Evolutionary conservation across 768 basidiomycete genomes (phyloP).

Genomic region (Xerocomus potaroensis): DNA sequence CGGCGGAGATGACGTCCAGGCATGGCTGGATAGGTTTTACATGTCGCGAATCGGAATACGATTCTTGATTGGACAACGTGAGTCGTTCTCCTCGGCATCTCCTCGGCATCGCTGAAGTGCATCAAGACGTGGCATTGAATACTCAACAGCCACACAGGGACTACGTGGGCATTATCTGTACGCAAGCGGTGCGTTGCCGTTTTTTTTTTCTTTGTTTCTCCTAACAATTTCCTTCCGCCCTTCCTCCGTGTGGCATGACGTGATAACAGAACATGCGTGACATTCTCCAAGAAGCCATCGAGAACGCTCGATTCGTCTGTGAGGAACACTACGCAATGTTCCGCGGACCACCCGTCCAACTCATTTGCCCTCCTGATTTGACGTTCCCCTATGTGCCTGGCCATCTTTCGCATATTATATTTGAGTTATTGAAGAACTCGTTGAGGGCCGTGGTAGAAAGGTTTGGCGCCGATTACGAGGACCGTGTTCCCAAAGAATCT

Average conservation of each 20-base stretch:
- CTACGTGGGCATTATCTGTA: slow-evolving; percentile 98
- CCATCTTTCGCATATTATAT: slow-evolving; percentile 93
- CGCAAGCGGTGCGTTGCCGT: slow-evolving; percentile 61
- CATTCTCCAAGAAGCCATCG: slow-evolving; percentile 97
- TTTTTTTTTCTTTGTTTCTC: not conserved
- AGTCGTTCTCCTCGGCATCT: slow-evolving; percentile 23
- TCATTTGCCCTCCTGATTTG: slow-evolving; percentile 86
- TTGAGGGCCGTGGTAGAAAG: slow-evolving; percentile 94
- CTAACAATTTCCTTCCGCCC: not conserved
- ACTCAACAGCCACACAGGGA: slow-evolving; percentile 84
- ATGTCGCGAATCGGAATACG: slow-evolving; percentile 94
- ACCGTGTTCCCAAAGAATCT: slow-evolving; percentile 22
- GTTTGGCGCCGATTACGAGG: slow-evolving; percentile 77
- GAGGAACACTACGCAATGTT: slow-evolving; percentile 97
- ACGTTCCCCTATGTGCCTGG: slow-evolving; percentile 94
- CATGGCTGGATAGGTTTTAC: slow-evolving; percentile 96
- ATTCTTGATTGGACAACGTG: slow-evolving; percentile 95
- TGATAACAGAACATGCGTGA: slow-evolving; percentile 87
- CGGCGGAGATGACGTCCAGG: slow-evolving; percentile 86
- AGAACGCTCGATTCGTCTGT: slow-evolving; percentile 92
- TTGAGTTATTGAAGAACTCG: slow-evolving; percentile 97
- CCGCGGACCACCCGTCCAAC: slow-evolving; percentile 92
- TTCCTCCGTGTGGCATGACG: not conserved
- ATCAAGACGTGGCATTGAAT: slow-evolving; percentile 89
- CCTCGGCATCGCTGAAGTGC: slow-evolving; percentile 1